phyloP scores from a whole-genome alignment of 2,329 filamentous ascomycete species.

The Malbranchea zuffiana region DNA sequence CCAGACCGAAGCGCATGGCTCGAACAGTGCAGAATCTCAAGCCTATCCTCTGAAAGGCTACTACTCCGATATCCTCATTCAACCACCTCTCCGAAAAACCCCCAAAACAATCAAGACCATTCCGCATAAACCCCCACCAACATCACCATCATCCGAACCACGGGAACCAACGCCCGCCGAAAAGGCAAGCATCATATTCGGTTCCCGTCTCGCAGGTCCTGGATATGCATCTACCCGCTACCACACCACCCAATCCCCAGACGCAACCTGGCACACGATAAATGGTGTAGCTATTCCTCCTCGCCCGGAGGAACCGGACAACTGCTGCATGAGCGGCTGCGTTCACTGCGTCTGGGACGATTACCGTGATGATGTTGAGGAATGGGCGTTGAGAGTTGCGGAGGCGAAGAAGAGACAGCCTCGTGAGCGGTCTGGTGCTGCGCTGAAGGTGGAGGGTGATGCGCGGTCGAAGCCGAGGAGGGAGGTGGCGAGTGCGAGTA shows the following conservation, averaged over 20 bases:
- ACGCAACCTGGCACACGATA: conserved; percentile 48
- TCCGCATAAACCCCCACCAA: conserved; percentile 3
- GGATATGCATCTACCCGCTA: conserved; percentile 53
- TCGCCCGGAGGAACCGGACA: conserved; percentile 78
- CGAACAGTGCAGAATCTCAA: conserved; percentile 17
- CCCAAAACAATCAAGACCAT: conserved; percentile 12
- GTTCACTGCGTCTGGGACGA: conserved; percentile 95
- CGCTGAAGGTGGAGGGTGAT: conserved; percentile 19
- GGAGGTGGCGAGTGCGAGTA: conserved; percentile 40
- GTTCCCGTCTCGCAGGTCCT: conserved; percentile 64
- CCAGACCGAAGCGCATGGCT: conserved; percentile 2
- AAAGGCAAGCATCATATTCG: conserved; percentile 64
- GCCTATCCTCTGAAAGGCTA: conserved; percentile 35
- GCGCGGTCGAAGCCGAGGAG: conserved; percentile 25
- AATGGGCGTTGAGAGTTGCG: conserved; percentile 59
- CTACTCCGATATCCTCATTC: conserved; percentile 34
- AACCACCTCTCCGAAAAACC: conserved; percentile 13
- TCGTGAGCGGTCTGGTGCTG: conserved; percentile 25
- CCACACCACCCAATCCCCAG: conserved; percentile 43
- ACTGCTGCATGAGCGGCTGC: conserved; percentile 98
- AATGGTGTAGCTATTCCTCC: conserved; percentile 77
- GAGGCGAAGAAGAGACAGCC: conserved; percentile 45
- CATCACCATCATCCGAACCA: not conserved
- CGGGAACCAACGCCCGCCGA: conserved; percentile 24
- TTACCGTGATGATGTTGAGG: conserved; percentile 84